Conservation (phyloP, 768 basidiomycete species). For the Suillus subluteus region DNA sequence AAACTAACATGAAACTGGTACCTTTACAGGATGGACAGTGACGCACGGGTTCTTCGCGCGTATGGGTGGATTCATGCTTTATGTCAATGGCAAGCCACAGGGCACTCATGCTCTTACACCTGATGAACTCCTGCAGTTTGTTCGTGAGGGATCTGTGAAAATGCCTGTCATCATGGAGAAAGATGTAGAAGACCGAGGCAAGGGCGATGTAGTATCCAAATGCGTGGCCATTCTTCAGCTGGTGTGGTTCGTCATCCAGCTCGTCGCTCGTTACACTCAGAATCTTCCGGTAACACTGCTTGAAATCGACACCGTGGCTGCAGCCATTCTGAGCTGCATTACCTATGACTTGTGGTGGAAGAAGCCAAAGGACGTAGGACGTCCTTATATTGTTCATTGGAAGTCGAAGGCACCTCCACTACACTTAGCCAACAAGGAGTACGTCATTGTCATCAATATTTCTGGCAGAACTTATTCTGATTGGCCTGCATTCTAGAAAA, state of each 20-base stretch:
- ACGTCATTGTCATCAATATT: not conserved
- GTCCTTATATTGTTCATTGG: not conserved
- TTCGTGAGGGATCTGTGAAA: not conserved
- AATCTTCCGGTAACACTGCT: slow-evolving; percentile 1
- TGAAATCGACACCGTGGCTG: not conserved
- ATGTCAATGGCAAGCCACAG: not conserved
- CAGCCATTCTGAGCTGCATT: not conserved
- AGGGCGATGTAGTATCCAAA: not conserved
- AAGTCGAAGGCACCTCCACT: not conserved
- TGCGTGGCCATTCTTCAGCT: not conserved
- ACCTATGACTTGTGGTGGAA: not conserved
- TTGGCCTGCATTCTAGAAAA: not conserved
- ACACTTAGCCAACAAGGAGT: not conserved
- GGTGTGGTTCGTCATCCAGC: not conserved
- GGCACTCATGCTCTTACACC: not conserved
- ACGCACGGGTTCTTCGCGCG: not conserved
- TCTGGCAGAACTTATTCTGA: not conserved
- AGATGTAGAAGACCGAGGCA: not conserved
- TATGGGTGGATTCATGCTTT: not conserved
- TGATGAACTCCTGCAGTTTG: not conserved
- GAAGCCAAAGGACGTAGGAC: not conserved
- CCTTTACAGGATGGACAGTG: not conserved
- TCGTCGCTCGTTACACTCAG: not conserved
- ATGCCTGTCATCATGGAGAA: not conserved
- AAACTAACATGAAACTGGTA: not conserved